These are phyloP conservation scores for Sphagnum fallax DNA, from an alignment of 228 moss, liverwort and hornwort genomes.

Conservation along the genomic window DNA sequence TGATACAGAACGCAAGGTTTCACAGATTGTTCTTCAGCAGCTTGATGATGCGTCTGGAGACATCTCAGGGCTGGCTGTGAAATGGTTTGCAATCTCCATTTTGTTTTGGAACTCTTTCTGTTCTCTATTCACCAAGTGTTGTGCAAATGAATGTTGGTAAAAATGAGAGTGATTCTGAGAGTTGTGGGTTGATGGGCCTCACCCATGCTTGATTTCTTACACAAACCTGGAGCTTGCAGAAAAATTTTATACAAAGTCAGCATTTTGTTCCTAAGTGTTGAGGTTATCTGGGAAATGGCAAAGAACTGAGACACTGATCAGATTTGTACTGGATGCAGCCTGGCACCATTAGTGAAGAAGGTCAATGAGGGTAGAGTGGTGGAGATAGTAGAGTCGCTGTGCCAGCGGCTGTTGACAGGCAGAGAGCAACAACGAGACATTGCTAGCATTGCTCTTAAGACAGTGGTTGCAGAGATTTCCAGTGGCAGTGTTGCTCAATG, in stretches of 20 bases:
- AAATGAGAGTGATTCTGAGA: too few relatives aligned
- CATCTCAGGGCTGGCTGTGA: conserved; percentile 97
- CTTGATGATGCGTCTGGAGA: conserved; percentile 99
- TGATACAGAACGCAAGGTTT: conserved; percentile 97
- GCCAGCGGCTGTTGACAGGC: conserved; percentile 81
- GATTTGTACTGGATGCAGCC: conserved; percentile 43
- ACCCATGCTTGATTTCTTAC: too few relatives aligned
- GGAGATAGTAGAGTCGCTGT: conserved; percentile 89
- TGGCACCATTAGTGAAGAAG: conserved; percentile 99
- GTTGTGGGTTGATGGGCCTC: too few relatives aligned
- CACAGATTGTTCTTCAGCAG: conserved; percentile 99
- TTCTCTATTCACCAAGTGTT: too few relatives aligned
- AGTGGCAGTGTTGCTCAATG: conserved; percentile 86
- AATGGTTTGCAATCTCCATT: conserved; percentile 46
- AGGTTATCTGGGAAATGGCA: too few relatives aligned
- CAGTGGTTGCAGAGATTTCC: conserved; percentile 95
- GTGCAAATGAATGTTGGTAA: too few relatives aligned
- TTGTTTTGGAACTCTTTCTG: too few relatives aligned
- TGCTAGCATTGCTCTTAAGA: conserved; percentile 97
- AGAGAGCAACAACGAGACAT: conserved; percentile 98
- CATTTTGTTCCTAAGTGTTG: too few relatives aligned
- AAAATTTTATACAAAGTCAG: too few relatives aligned
- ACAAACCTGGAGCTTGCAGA: too few relatives aligned
- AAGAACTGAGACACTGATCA: too few relatives aligned
- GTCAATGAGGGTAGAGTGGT: conserved; percentile 94